phyloP scores from a whole-genome alignment of 2,329 filamentous ascomycete species.

The Calonectria montana region DNA sequence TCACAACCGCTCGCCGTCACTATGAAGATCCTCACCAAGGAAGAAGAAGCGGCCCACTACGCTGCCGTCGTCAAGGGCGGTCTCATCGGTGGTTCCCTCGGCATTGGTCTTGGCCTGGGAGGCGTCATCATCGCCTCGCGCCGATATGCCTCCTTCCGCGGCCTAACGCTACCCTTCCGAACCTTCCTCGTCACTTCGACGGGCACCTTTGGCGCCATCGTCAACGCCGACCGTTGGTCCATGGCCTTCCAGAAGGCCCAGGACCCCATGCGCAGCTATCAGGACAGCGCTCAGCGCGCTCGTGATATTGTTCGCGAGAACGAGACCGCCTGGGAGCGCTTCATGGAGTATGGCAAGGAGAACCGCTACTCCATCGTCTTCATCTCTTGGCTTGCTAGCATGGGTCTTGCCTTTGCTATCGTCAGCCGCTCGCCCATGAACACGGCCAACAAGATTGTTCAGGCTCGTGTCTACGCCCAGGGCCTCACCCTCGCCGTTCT shows the following conservation, averaged over 20 bases:
- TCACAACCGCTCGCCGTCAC: conserved; percentile 35
- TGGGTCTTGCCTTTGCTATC: conserved; percentile 78
- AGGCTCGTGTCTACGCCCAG: conserved; percentile 95
- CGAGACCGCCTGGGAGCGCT: conserved; percentile 67
- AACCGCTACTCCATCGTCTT: conserved; percentile 92
- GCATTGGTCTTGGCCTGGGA: conserved; percentile 73
- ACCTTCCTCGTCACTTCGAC: conserved; percentile 88
- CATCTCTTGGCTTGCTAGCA: conserved; percentile 82
- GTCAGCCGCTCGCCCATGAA: conserved; percentile 82
- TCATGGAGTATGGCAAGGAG: conserved; percentile 78
- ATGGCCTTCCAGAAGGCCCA: conserved; percentile 74
- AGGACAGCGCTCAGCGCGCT: conserved; percentile 70
- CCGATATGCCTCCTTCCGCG: conserved; percentile 82
- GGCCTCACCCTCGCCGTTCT: conserved; percentile 87
- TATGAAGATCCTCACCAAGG: conserved; percentile 97
- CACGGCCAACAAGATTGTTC: conserved; percentile 87
- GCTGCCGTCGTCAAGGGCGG: conserved; percentile 83
- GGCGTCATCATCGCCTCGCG: conserved; percentile 76
- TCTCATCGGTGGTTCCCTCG: conserved; percentile 75
- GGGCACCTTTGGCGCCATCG: conserved; percentile 88
- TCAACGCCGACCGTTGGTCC: conserved; percentile 80
- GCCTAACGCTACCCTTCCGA: conserved; percentile 89
- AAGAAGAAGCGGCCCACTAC: conserved; percentile 92
- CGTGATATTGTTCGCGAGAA: conserved; percentile 65
- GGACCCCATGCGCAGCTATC: conserved; percentile 76